Evolutionary conservation across 1,284 basidiomycete genomes (phyloP).

Genomic region (Apiotrichum gamsii): DNA sequence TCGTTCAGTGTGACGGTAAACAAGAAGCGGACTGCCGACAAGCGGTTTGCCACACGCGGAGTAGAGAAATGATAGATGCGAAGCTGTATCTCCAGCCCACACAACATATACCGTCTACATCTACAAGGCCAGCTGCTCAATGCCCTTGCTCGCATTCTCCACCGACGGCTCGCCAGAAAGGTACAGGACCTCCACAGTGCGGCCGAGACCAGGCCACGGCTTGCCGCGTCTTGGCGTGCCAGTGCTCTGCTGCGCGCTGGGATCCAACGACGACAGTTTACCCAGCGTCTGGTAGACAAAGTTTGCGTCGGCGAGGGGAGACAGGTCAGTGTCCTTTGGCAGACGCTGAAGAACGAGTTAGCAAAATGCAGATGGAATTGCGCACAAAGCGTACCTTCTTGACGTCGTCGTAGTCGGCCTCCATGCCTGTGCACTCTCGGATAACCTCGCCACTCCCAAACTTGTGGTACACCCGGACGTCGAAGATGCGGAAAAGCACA

Average conservation of each 20-base stretch:
- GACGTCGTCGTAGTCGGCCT: conserved; percentile 76
- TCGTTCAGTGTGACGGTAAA: no score
- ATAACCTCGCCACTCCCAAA: conserved; percentile 60
- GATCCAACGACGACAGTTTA: conserved; percentile 35
- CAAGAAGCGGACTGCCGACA: no score
- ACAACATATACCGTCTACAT: no score
- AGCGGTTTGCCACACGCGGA: no score
- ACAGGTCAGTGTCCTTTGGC: conserved; percentile 74
- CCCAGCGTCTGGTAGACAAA: conserved; percentile 75
- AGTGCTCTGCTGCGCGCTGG: conserved; percentile 1
- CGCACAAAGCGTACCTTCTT: conserved; percentile 54
- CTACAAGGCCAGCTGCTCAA: conserved; percentile 6
- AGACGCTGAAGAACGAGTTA: conserved; percentile 46
- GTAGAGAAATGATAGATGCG: no score
- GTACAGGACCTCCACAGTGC: conserved; percentile 29
- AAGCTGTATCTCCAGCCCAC: no score
- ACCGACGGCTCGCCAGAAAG: conserved; percentile 4
- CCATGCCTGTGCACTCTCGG: conserved; percentile 80
- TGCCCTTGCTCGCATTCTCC: background rate
- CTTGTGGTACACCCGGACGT: conserved; percentile 84
- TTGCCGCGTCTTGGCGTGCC: conserved; percentile 32
- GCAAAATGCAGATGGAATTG: background rate
- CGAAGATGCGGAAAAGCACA: conserved; percentile 85
- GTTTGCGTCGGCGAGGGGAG: conserved; percentile 78
- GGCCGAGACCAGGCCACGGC: conserved; percentile 73